These are phyloP conservation scores for Plasmodium gallinaceum DNA, from an alignment of 169 alveolate species.

Conservation along the genomic window DNA sequence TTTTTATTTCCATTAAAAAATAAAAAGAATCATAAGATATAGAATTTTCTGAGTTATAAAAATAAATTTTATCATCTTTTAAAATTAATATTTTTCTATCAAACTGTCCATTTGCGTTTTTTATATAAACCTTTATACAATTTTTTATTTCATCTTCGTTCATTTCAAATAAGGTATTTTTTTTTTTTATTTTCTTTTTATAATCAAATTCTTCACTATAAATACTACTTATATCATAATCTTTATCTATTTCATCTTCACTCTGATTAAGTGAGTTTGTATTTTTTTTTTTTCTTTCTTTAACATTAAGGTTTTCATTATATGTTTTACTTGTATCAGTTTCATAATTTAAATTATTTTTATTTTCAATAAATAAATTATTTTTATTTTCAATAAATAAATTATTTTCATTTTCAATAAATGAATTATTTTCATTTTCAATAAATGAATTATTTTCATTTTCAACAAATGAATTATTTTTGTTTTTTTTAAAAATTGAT, in stretches of 20 bases:
- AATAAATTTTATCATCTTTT: slow-evolving; percentile 49
- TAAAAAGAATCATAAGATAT: slow-evolving; percentile 70
- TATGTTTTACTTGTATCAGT: too few relatives aligned
- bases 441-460: too few relatives aligned
- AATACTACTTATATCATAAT: slow-evolving; percentile 38
- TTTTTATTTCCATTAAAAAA: slow-evolving; percentile 74
- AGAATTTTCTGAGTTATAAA: slow-evolving; percentile 56
- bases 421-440: too few relatives aligned
- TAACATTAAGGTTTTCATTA: not conserved
- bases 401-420: too few relatives aligned
- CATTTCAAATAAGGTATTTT: slow-evolving; percentile 9
- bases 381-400: too few relatives aligned
- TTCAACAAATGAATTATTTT: too few relatives aligned
- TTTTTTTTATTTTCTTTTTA: not conserved
- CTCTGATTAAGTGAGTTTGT: not conserved
- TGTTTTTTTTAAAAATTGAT: too few relatives aligned
- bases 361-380: too few relatives aligned
- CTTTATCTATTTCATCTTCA: slow-evolving; percentile 1
- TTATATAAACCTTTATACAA: slow-evolving; percentile 65
- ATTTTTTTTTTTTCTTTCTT: not conserved
- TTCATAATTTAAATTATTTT: too few relatives aligned
- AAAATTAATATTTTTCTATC: slow-evolving; percentile 65
- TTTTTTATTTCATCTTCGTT: slow-evolving; percentile 37
- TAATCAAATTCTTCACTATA: slow-evolving; percentile 26
- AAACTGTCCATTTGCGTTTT: slow-evolving; percentile 27